These are phyloP conservation scores for Cucurbita pepo DNA, from an alignment of 306 rosid genomes.

Conservation along the genomic window DNA sequence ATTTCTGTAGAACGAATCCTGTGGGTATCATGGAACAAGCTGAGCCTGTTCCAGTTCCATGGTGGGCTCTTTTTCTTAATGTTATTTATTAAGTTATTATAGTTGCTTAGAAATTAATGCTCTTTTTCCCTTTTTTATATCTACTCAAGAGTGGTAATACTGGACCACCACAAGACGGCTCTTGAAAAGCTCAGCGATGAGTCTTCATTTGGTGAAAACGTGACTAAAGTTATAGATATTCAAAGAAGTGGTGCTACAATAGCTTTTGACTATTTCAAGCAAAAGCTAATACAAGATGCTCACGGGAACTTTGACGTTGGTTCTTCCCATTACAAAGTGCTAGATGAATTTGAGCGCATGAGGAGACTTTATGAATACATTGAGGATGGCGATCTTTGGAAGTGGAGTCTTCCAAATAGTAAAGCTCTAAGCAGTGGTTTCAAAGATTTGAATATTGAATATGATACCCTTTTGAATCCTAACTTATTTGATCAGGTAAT, in stretches of 20 bases:
- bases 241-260: constrained; percentile 80
- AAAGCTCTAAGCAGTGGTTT: constrained; percentile 74
- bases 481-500: constrained; percentile 51
- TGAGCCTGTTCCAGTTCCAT: too few species aligned
- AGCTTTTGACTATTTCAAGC: constrained; percentile 77
- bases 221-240: constrained; percentile 43
- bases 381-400: constrained; percentile 92
- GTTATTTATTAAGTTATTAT: not conserved
- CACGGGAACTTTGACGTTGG: not conserved
- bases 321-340: constrained; percentile 10
- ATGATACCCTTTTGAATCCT: constrained; percentile 35
- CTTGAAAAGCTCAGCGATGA: constrained; percentile 24
- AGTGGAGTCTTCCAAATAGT: constrained; percentile 64
- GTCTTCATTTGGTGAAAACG: constrained; percentile 20
- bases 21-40: not conserved
- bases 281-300: constrained; percentile 17
- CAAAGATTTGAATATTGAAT: constrained; percentile 51
- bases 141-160: constrained; percentile 35
- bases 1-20: not conserved
- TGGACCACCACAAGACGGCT: constrained; percentile 94
- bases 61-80: too few species aligned
- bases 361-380: constrained; percentile 39
- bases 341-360: constrained; percentile 32
- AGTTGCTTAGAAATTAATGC: not conserved
- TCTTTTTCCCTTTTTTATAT: not conserved